Conservation (phyloP, 306 rosid species). For the Trichosanthes cucumerina region DNA sequence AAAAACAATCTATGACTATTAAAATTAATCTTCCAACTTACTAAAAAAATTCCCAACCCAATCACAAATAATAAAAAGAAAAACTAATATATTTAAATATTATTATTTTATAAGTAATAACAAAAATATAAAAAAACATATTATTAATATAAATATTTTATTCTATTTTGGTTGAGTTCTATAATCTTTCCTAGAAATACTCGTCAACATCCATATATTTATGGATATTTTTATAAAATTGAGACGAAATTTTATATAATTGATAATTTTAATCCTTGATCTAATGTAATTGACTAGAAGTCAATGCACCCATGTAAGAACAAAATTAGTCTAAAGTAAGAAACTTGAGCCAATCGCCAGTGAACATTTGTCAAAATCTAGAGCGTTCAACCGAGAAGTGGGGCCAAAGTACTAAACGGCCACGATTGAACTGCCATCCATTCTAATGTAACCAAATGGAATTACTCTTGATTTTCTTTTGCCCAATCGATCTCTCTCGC, state of each 20-base stretch:
- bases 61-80: too few species aligned
- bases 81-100: too few species aligned
- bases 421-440: neutral
- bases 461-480: neutral
- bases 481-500: neutral
- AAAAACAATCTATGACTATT: too few species aligned
- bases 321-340: neutral
- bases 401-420: neutral
- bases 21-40: too few species aligned
- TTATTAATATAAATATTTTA: too few species aligned
- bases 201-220: neutral
- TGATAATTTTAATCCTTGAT: neutral
- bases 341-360: neutral
- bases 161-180: neutral
- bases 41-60: too few species aligned
- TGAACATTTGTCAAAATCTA: neutral
- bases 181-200: too few species aligned
- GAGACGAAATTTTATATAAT: neutral
- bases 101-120: too few species aligned
- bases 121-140: too few species aligned
- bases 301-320: neutral
- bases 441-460: neutral
- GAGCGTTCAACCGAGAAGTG: neutral
- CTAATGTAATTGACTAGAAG: neutral
- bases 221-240: too few species aligned